These are phyloP conservation scores for Rhodotorula sp. DNA, from an alignment of 1,284 basidiomycete genomes.

Conservation along the genomic window DNA sequence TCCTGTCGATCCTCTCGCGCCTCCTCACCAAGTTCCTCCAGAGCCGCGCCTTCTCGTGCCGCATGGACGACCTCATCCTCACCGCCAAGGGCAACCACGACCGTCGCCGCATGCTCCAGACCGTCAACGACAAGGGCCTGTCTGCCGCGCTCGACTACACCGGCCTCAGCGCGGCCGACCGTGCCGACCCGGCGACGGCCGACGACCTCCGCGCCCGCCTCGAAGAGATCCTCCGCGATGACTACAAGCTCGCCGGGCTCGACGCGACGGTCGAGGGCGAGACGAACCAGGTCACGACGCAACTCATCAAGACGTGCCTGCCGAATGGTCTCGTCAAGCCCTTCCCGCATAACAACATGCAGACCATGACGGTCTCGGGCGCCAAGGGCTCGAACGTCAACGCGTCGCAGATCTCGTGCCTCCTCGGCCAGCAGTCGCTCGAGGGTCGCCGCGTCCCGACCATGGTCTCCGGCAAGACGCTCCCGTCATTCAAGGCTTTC, in stretches of 20 bases:
- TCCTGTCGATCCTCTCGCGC: constrained; percentile 89
- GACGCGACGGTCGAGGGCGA: constrained; percentile 74
- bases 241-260: constrained; percentile 93
- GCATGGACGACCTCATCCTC: constrained; percentile 96
- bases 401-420: constrained; percentile 95
- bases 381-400: constrained; percentile 98
- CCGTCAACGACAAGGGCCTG: constrained; percentile 73
- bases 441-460: constrained; percentile 98
- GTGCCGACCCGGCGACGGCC: constrained; percentile 59
- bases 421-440: constrained; percentile 94
- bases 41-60: constrained; percentile 95
- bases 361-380: constrained; percentile 97
- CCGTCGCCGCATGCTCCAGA: constrained; percentile 69
- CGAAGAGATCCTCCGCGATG: constrained; percentile 94
- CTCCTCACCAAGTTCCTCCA: constrained; percentile 97
- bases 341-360: constrained; percentile 99
- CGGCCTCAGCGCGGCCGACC: constrained; percentile 72
- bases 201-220: constrained; percentile 62
- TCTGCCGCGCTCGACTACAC: constrained; percentile 74
- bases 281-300: constrained; percentile 86
- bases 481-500: constrained; percentile 95
- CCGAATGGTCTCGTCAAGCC: constrained; percentile 85
- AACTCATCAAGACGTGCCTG: constrained; percentile 68
- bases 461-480: constrained; percentile 98
- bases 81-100: constrained; percentile 76